Conservation (phyloP, 108 stramenopile species). For the Skeletonema marinoi region DNA sequence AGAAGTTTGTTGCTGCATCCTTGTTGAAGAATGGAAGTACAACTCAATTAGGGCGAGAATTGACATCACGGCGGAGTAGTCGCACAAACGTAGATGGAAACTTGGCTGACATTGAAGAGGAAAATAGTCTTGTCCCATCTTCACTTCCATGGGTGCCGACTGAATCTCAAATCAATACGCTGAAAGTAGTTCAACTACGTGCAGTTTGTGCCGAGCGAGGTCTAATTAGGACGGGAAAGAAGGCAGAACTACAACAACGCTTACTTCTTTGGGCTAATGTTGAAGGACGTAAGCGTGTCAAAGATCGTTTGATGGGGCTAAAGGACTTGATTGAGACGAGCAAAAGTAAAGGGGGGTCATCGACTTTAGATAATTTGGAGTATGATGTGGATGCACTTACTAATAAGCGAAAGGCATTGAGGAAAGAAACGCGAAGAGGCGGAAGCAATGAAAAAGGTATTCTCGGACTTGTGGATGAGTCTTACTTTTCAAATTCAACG, state of each 20-base stretch:
- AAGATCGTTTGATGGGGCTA: slow-evolving; percentile 28
- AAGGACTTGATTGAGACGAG: slow-evolving; percentile 28
- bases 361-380: not conserved
- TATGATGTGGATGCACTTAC: slow-evolving; percentile 31
- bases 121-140: slow-evolving; percentile 30
- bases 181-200: slow-evolving; percentile 58
- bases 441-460: slow-evolving; percentile 12
- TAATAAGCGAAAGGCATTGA: slow-evolving; percentile 30
- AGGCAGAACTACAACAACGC: slow-evolving; percentile 59
- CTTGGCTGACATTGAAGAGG: not conserved
- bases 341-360: slow-evolving; percentile 13
- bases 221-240: slow-evolving; percentile 55
- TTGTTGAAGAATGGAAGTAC: slow-evolving; percentile 14
- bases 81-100: not conserved
- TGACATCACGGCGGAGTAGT: not conserved
- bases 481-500: slow-evolving; percentile 33
- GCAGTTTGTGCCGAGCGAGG: slow-evolving; percentile 58
- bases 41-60: not conserved
- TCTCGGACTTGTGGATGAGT: slow-evolving; percentile 43
- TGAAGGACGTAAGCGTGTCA: slow-evolving; percentile 50
- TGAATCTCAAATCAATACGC: slow-evolving; percentile 48
- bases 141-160: slow-evolving; percentile 70
- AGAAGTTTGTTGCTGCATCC: slow-evolving; percentile 16
- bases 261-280: slow-evolving; percentile 60
- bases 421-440: slow-evolving; percentile 16